A percentile compares a stretch with the other conserved stretches of the same genome.
These are phyloP conservation scores for Syzygium aromaticum DNA, from an alignment of 345 rosid genomes.

Conservation along the genomic window DNA sequence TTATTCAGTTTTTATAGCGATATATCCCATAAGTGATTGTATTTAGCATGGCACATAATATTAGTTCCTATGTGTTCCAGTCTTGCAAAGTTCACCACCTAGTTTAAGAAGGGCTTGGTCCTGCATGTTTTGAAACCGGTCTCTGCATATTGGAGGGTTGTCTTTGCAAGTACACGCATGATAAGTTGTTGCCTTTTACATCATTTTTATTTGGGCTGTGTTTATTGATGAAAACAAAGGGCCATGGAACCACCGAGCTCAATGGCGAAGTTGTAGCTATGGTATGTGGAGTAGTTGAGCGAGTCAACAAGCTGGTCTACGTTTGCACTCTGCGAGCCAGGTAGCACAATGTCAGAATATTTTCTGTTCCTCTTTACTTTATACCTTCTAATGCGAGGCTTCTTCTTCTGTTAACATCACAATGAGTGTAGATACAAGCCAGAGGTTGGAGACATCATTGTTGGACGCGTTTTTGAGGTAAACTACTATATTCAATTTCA, in stretches of 20 bases:
- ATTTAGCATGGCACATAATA: too few species aligned
- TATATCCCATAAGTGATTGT: background rate
- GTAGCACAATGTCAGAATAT: conserved; percentile 4
- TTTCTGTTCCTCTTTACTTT: background rate
- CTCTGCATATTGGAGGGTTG: background rate
- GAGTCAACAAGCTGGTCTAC: conserved; percentile 81
- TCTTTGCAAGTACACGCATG: background rate
- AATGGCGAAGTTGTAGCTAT: conserved; percentile 77
- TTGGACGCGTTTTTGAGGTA: conserved; percentile 95
- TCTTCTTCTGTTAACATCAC: background rate
- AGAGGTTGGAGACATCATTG: conserved; percentile 85
- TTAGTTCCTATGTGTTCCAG: background rate
- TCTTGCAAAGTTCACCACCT: background rate
- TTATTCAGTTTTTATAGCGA: background rate
- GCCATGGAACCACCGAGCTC: conserved; percentile 79
- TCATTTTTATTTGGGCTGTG: background rate
- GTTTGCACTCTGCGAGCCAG: conserved; percentile 79
- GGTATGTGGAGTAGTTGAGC: conserved; percentile 90
- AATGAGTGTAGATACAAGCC: conserved; percentile 74
- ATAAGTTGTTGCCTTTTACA: background rate
- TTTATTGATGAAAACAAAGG: conserved; percentile 31
- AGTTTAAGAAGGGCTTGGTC: background rate
- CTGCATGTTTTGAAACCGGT: background rate
- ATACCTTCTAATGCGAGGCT: background rate
- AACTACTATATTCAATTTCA: background rate